Evolutionary conservation across 805 yeast species (phyloP), one percentile per base, ranked within the genome.

Genomic region (Candida pseudofarinosa): DNA sequence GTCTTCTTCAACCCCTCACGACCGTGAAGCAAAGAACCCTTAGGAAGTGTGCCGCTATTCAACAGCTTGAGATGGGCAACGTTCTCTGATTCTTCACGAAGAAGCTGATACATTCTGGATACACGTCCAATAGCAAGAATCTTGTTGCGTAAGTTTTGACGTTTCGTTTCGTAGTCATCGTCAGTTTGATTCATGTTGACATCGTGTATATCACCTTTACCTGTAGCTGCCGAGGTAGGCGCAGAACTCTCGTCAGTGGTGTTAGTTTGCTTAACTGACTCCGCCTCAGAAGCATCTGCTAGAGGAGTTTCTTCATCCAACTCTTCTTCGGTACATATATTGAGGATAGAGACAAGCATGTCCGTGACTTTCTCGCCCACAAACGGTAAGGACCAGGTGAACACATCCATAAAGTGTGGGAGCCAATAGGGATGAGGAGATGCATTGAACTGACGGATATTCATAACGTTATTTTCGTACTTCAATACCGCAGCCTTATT

Each of bases 341-440:
- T 91, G 60, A 93, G 74, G 33, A 91, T 86, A 0, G 93, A 79
- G 17, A 88, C 85, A 58, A 91, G 74, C 85, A 91, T 90, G 60
- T 93, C 98, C 12, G 96, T 87, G 42, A 90, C 86, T 58, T 93
- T 88, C 61, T 91, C 97, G 16, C 97, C 98, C 18, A 93, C 97
- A 69, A 93, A 91, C 5, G 98, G 99, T 44, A 91, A 71, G 1
- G 97, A 87, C 98, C 98, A 93, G 8, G 96, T 85, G 63, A 91
- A 91, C 4, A 91, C 96, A 62, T 93, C 97, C 95, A 90, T 88
- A 55, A 90, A 88, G 62, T 89, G 89, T 5, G 98, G 98, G 52
- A 93, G 73, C 88, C 95, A 89, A 66, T 93, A 91, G 1, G 99
- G 99, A 65, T 91, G 98, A 4, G 96, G 95, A 20, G 89, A 81